Evolutionary conservation across 176 grass and related monocot species (phyloP).

Genomic region (Stipa capillata): DNA sequence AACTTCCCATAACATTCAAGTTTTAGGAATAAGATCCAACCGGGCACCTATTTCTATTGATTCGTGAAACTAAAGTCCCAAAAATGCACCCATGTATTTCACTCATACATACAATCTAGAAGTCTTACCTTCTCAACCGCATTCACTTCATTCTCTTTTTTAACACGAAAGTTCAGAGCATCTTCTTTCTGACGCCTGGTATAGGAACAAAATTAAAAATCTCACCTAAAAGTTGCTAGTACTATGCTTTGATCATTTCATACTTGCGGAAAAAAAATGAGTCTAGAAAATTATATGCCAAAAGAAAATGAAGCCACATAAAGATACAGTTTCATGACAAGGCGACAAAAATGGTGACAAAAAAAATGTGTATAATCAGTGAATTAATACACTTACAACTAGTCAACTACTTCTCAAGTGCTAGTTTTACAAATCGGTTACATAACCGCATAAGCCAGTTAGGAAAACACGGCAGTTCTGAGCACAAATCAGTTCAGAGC

Average conservation of each 20-base stretch:
- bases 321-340: not conserved
- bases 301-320: not conserved
- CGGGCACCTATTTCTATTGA: not conserved
- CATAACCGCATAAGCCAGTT: not conserved
- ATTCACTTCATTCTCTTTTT: constrained; percentile 87
- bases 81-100: not conserved
- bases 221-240: not conserved
- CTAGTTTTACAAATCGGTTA: not conserved
- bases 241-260: not conserved
- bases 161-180: constrained; percentile 83
- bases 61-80: not conserved
- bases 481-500: not conserved
- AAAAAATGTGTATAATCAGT: not conserved
- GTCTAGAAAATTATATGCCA: not conserved
- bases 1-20: not conserved
- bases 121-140: constrained; percentile 65
- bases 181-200: constrained; percentile 93
- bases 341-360: not conserved
- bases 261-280: not conserved
- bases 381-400: not conserved
- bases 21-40: not conserved
- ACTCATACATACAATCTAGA: not conserved
- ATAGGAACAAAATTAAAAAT: constrained; percentile 12
- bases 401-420: not conserved
- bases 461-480: not conserved